Conservation (phyloP, 257 asterid genomes). For the Solanum sitiens region DNA sequence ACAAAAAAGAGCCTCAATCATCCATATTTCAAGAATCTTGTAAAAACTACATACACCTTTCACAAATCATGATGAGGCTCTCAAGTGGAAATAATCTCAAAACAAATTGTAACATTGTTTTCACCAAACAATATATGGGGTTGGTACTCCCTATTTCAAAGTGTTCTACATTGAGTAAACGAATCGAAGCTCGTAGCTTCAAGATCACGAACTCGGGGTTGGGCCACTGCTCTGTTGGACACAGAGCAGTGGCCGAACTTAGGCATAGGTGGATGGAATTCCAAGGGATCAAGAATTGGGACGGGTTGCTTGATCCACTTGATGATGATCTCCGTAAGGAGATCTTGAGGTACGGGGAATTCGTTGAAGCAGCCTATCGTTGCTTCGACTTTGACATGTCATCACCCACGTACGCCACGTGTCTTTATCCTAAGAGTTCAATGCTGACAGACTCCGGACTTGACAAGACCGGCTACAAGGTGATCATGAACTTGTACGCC, state of each 20-base stretch:
- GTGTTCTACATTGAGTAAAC: background rate
- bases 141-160: background rate
- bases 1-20: background rate
- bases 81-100: background rate
- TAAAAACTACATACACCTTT: background rate
- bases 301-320: conserved; percentile 81
- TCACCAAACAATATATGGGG: background rate
- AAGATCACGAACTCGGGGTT: background rate
- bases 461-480: conserved; percentile 29
- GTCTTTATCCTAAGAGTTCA: conserved; percentile 16
- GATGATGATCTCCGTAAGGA: conserved; percentile 60
- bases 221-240: background rate
- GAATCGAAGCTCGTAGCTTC: background rate
- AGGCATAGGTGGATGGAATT: conserved; percentile 64
- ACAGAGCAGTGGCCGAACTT: background rate
- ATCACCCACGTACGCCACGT: conserved; percentile 40
- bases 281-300: conserved; percentile 91
- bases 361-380: conserved; percentile 68
- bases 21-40: background rate
- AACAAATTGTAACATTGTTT: background rate
- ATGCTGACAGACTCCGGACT: conserved; percentile 36
- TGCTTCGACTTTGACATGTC: conserved; percentile 69
- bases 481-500: conserved; percentile 46
- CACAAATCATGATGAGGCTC: background rate
- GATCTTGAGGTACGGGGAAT: conserved; percentile 70